phyloP scores from a whole-genome alignment of 176 grass and related monocot genomes.

The Zoysia japonica region DNA sequence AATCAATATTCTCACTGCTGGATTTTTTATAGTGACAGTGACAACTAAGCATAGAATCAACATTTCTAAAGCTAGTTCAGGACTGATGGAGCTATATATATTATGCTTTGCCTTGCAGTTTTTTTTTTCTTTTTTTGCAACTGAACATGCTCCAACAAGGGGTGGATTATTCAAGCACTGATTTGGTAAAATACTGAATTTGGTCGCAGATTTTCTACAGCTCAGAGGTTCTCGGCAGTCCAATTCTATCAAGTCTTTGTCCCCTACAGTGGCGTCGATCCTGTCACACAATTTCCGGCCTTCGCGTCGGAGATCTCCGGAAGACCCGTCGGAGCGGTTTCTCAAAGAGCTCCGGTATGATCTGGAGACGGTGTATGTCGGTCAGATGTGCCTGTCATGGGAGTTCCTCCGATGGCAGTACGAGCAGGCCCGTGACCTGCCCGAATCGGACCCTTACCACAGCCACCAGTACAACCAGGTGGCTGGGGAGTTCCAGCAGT shows the following conservation, averaged over 20 bases:
- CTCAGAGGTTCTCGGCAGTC: conserved; percentile 67
- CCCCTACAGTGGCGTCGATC: conserved; percentile 67
- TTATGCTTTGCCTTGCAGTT: conserved; percentile 24
- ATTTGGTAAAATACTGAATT: background rate
- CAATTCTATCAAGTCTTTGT: conserved; percentile 56
- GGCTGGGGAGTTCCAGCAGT: conserved; percentile 94
- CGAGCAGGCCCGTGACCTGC: conserved; percentile 70
- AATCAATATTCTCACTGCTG: background rate
- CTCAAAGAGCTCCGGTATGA: conserved; percentile 80
- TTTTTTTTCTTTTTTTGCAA: conserved; percentile 4
- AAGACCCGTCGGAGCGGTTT: conserved; percentile 66
- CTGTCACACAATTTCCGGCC: conserved; percentile 67
- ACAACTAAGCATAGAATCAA: conserved; percentile 24
- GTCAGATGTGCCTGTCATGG: conserved; percentile 92
- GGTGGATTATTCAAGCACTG: background rate
- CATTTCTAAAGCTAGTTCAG: background rate
- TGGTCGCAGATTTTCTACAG: conserved; percentile 75
- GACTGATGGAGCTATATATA: background rate
- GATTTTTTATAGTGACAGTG: background rate
- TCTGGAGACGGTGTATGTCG: conserved; percentile 90
- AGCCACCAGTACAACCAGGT: conserved; percentile 80
- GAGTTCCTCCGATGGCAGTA: conserved; percentile 98
- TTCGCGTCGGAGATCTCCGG: conserved; percentile 44
- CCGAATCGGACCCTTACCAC: conserved; percentile 72
- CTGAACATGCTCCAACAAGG: conserved; percentile 7